Evolutionary conservation across 805 yeast species (phyloP), one percentile per base, ranked within the genome.

Genomic region (Grigorovia humatica): DNA sequence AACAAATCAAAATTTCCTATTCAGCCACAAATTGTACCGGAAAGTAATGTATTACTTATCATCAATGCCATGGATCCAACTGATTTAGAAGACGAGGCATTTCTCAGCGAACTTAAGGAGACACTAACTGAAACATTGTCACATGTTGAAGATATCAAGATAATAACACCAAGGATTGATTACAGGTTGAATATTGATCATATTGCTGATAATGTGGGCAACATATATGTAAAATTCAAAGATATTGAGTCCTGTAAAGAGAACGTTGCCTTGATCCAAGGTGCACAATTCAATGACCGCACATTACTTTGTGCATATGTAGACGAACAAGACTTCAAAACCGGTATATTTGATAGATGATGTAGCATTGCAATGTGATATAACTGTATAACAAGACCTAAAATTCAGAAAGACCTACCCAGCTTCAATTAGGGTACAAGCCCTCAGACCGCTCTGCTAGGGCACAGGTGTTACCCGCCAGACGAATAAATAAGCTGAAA

Each of bases 221-320:
- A 79, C 55, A 74, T 88, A 0, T 88, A 74, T 64, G 79, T 86
- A 20, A 80, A 83, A 64, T 89, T 85, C 66, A 74, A 72, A 1
- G 70, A 71, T 12, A 66, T 72, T 1, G 76, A 76, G 1, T 67
- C 69, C 1, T 83, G 95, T 1, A 63, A 69, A 6, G 64, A 66
- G 9, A 95, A 93, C 0, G 70, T 80, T 66, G 53, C 66, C 9
- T 76, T 73, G 9, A 58, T 88, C 17, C 80, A 84, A 9, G 96
- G 96, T 1, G 68, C 82, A 49, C 67, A 68, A 49, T 89, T 82
- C 61, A 79, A 81, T 55, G 89, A 81, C 46, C 71, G 96, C 48
- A 75, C 84, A 0, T 79, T 89, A 0, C 55, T 90, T 17, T 80
- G 86, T 52, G 75, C 85, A 0, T 86, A 72, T 59, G 74, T 77